Evolutionary conservation across 2,329 filamentous ascomycete species (phyloP), one percentile per base, ranked within the genome.

Genomic region (Verticillium dahliae): DNA sequence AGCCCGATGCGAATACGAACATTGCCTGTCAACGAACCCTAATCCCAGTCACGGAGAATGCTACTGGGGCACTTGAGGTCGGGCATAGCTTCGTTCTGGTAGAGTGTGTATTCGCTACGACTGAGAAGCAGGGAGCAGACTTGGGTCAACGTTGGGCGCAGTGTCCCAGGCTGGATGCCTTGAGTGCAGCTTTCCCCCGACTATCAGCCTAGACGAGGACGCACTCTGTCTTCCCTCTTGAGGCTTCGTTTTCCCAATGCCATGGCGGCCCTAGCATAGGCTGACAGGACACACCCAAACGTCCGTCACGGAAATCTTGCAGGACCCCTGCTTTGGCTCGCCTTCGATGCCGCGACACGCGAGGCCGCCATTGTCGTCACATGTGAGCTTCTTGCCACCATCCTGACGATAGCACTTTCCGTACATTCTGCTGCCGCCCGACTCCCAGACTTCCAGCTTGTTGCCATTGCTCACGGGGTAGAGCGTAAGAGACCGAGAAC

Each of bases 1-100:
- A 69, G 55, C 68, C 69, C 2, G 69, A 70, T n/a, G 60, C 69
- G 6, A 70, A 70, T 34, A 70, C 68, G 3, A 70, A 70, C n/a
- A 54, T 70, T n/a, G 64, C 65, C 0, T 61, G 60, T 11, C 64
- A 65, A 6, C 62, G 68, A 56, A 69, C 68, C 0, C 41, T 70
- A 50, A 69, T 70, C 2, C 64, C 62, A 1, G 50, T 58, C 9
- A 27, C 31, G n/a, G 58, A 57, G 1, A 60, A 63, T 9, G 27
- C 45, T 6, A 27, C 18, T 18, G 45, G 45, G 18, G 2, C 7
- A 11, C 18, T 50, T 11, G 2, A 50, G 18, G n/a, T 18, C 13
- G 18, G 45, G 10, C n/a, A 50, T 7, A 18, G 22, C 10, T 10
- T 50, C 10, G 1, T 50, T 7, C 18, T 50, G 1, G 18, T 50